Base-by-base conservation (phyloP, 768 basidiomycete genomes). In the Rhizopogon vesiculosus region DNA sequence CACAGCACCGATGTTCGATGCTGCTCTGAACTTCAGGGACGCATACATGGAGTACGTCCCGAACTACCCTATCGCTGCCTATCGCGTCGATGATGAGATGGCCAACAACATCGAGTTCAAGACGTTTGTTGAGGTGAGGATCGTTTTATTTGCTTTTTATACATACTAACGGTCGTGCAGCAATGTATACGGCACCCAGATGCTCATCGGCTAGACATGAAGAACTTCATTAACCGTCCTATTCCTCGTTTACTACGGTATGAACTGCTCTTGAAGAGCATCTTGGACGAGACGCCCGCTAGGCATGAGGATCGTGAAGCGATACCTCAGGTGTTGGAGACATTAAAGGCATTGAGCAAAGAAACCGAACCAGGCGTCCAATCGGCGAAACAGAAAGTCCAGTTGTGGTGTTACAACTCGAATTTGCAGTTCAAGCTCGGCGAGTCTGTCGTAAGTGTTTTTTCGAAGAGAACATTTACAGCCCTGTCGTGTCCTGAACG, bases 31-130 rank as follows among this genome's bases (percentile, higher is more conserved):
- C 61, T 98, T 96, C 78, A 82, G 91, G 6, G 89, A 91, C 48
- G 87, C 89, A 13, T 99, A 99, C 70, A 84, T 94, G 78, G 89
- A 93, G 58, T 98, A 97, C 63, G 84, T 93, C 58, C 83, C 90
- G n/a, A 87, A 94, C 72, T 91, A 94, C 70, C 95, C 96, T 1
- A 90, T 92, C 46, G 95, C 94, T 0, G 87, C 89, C 1, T 90
- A 90, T 64, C 75, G 88, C 43, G 88, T 98, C 54, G 90, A 92
- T 56, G 87, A 93, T 31, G 95, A 97, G 73, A 85, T 89, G 78
- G 85, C 79, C 9, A 87, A 81, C 52, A 98, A 96, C 60, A 73
- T 79, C 1, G 74, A 84, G 2, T 98, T 99, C 76, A 85, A 86
- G 65, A 68, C 76, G 1, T 93, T 97, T 64, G 82, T 93, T 16